Conservation (phyloP, 352 stramenopile genomes). For the Phytopythium boreale region DNA sequence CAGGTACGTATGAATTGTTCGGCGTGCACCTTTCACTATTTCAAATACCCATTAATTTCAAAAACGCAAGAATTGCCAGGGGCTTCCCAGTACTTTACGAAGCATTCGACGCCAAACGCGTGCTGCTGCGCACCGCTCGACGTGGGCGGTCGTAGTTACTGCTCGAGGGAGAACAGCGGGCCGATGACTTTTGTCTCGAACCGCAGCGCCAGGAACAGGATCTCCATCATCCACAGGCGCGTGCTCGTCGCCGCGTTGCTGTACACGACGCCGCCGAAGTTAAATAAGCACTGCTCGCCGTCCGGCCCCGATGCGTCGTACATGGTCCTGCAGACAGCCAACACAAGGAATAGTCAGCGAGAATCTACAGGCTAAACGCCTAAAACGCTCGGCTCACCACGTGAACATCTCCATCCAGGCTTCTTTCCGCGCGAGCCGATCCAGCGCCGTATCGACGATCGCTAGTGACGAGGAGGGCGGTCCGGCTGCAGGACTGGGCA, state of each 20-base stretch:
- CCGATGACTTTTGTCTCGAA: constrained; percentile 55
- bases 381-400: constrained; percentile 27
- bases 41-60: background rate
- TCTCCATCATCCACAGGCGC: constrained; percentile 63
- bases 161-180: constrained; percentile 26
- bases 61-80: background rate
- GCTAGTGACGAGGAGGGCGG: background rate
- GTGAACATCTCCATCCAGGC: constrained; percentile 64
- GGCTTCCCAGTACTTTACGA: background rate
- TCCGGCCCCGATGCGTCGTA: constrained; percentile 31
- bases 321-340: constrained; percentile 28
- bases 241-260: constrained; percentile 34
- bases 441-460: background rate
- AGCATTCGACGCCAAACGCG: background rate
- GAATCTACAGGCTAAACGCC: background rate
- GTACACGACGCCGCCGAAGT: constrained; percentile 47
- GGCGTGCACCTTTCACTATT: background rate
- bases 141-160: background rate
- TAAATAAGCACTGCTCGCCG: constrained; percentile 31
- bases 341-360: constrained; percentile 5
- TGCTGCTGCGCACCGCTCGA: background rate
- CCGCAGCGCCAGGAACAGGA: constrained; percentile 53
- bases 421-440: constrained; percentile 5
- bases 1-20: background rate
- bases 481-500: constrained; percentile 3